phyloP scores from a whole-genome alignment of 2,329 filamentous ascomycete species.

The Rugonectria rugulosa region DNA sequence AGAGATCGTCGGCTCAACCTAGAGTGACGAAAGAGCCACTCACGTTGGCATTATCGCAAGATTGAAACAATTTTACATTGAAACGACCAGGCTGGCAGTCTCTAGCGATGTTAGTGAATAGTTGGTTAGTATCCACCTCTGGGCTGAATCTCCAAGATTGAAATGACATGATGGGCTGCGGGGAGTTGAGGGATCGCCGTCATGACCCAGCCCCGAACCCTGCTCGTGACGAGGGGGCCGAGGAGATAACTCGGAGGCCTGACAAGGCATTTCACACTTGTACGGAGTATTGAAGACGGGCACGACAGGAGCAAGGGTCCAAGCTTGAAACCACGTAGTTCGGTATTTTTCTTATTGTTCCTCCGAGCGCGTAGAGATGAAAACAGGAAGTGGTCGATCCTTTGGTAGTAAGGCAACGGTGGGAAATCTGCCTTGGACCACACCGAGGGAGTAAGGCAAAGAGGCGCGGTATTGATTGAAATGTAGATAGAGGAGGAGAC shows the following conservation, averaged over 20 bases:
- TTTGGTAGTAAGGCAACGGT: no score
- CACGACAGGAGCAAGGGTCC: background rate
- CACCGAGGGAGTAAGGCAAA: no score
- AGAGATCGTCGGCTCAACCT: background rate
- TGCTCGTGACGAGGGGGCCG: conserved; percentile 1
- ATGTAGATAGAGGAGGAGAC: no score
- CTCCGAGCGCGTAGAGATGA: no score
- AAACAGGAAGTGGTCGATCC: no score
- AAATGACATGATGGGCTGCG: conserved; percentile 3
- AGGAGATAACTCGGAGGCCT: background rate
- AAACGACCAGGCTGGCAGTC: no score
- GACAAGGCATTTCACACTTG: conserved; percentile 1
- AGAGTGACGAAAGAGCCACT: background rate
- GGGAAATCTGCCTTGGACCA: background rate
- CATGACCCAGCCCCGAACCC: background rate
- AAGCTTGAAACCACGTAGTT: background rate
- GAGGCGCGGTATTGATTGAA: no score
- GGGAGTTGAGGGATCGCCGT: background rate
- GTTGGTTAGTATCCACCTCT: conserved; percentile 12
- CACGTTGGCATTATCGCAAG: background rate
- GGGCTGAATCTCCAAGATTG: conserved; percentile 22
- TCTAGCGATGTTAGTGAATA: background rate
- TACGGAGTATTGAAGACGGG: background rate
- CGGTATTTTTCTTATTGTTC: background rate
- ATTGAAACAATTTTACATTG: background rate